phyloP scores from a whole-genome alignment of 345 rosid genomes.

The Citrus glauca region DNA sequence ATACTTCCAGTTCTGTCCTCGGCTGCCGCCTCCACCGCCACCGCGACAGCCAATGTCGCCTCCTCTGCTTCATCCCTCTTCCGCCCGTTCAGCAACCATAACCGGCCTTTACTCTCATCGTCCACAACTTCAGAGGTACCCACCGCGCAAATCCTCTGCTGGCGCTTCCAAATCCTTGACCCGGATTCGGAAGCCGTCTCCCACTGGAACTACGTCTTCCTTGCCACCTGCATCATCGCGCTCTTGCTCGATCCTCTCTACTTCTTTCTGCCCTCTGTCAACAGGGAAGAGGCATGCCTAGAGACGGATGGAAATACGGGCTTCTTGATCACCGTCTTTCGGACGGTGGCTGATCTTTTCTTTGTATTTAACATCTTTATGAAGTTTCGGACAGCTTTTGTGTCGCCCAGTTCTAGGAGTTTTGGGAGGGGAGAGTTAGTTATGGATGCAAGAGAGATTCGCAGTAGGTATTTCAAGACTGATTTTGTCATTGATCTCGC shows the following conservation, averaged over 20 bases:
- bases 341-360: conserved; percentile 64
- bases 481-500: conserved; percentile 79
- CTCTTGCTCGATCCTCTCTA: conserved; percentile 90
- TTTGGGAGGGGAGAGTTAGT: conserved; percentile 91
- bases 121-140: conserved; percentile 33
- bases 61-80: conserved; percentile 5
- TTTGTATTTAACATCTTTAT: conserved; percentile 57
- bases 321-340: conserved; percentile 54
- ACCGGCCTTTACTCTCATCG: conserved; percentile 23
- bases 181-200: conserved; percentile 82
- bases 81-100: conserved; percentile 10
- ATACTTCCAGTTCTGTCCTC: conserved; percentile 9
- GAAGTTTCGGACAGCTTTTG: conserved; percentile 84
- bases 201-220: conserved; percentile 88
- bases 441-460: conserved; percentile 71
- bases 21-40: background rate
- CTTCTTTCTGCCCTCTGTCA: conserved; percentile 63
- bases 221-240: conserved; percentile 61
- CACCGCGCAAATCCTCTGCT: conserved; percentile 45
- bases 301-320: conserved; percentile 42
- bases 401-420: conserved; percentile 67
- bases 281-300: conserved; percentile 49
- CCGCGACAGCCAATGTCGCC: background rate
- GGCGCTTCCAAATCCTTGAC: conserved; percentile 85
- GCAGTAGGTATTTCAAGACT: conserved; percentile 53